Evolutionary conservation across 106 monocot species (phyloP).

Genomic region (Phalaenopsis equestris): DNA sequence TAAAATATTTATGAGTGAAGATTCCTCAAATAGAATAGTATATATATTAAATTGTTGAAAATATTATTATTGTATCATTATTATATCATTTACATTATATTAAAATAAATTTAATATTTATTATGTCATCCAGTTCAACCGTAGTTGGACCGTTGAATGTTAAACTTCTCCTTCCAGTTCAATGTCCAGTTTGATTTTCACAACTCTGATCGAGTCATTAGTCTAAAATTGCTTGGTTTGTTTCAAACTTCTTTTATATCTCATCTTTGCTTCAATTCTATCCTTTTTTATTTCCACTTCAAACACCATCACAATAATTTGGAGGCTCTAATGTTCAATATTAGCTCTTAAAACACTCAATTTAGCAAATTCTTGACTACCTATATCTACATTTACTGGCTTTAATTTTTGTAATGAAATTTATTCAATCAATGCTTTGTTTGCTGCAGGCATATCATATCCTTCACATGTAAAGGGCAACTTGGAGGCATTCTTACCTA

Average conservation of each 20-base stretch:
- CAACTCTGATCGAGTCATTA: not conserved
- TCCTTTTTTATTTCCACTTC: not conserved
- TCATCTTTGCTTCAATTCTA: not conserved
- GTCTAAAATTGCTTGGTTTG: not conserved
- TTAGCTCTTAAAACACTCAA: not conserved
- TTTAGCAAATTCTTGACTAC: not conserved
- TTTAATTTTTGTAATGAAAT: not conserved
- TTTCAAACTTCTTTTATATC: not conserved
- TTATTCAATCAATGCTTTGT: not conserved
- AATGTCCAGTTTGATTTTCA: no score
- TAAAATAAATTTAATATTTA: no score
- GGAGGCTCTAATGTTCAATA: no score
- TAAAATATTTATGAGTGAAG: no score
- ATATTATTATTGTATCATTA: no score
- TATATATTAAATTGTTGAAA: no score
- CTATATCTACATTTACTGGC: not conserved
- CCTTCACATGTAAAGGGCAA: not conserved
- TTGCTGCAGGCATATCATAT: constrained; percentile 5
- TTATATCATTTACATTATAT: no score
- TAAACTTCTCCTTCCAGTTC: no score
- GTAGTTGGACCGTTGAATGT: no score
- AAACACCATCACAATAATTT: not conserved
- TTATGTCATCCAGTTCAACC: no score
- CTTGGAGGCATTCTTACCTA: not conserved
- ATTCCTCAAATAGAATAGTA: no score